These are phyloP conservation scores for Mycena kentingensis DNA, from an alignment of 768 basidiomycete species.

Conservation along the genomic window DNA sequence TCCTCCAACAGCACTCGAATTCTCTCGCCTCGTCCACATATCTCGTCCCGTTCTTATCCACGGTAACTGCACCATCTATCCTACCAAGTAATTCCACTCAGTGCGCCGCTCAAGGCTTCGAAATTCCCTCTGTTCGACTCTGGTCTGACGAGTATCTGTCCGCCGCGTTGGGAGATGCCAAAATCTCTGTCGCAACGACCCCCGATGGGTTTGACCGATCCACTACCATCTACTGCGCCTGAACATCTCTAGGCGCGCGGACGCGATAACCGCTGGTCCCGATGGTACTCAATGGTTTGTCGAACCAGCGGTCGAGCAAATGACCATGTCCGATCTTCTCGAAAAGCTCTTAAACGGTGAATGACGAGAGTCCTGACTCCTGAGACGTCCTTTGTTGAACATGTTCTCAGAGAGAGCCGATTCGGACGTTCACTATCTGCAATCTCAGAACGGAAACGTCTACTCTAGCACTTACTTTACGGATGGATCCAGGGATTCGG, in stretches of 20 bases:
- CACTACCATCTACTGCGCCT: slow-evolving; percentile 3
- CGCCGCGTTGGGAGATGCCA: slow-evolving; percentile 50
- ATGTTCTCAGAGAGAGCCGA: slow-evolving; percentile 5
- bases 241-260: slow-evolving; percentile 59
- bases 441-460: slow-evolving; percentile 91
- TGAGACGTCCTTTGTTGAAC: too few relatives aligned
- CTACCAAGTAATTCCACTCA: not conserved
- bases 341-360: slow-evolving; percentile 36
- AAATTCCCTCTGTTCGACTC: slow-evolving; percentile 46
- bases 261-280: slow-evolving; percentile 60
- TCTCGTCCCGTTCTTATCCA: slow-evolving; percentile 75
- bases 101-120: slow-evolving; percentile 49
- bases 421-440: slow-evolving; percentile 66
- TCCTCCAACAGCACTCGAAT: slow-evolving; percentile 69
- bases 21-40: slow-evolving; percentile 65
- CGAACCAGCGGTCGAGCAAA: slow-evolving; percentile 70
- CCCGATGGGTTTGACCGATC: slow-evolving; percentile 68
- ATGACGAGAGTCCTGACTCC: too few relatives aligned
- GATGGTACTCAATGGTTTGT: slow-evolving; percentile 68
- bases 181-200: slow-evolving; percentile 76
- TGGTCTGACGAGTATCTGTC: slow-evolving; percentile 73
- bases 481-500: slow-evolving; percentile 42
- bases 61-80: slow-evolving; percentile 39
- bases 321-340: slow-evolving; percentile 65
- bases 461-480: slow-evolving; percentile 52